Conservation (phyloP, 169 alveolate species). For the Condylostoma magnum region DNA sequence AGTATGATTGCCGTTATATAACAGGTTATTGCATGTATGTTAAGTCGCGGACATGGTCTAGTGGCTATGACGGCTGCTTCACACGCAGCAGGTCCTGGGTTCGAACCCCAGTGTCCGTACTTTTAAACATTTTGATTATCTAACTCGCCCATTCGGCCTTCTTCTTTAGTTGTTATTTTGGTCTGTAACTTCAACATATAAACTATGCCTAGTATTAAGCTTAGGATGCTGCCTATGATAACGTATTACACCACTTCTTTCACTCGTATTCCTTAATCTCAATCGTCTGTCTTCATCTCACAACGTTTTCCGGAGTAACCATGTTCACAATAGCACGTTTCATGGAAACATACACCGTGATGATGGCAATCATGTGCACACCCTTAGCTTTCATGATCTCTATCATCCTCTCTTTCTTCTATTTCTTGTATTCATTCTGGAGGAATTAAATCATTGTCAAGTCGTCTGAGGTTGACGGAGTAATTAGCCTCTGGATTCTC, state of each 20-base stretch:
- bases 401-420: slow-evolving; percentile 18
- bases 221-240: not conserved
- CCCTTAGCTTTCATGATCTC: slow-evolving; percentile 8
- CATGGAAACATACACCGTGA: slow-evolving; percentile 21
- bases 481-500: slow-evolving; percentile 3
- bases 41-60: slow-evolving; percentile 91
- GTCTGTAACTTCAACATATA: slow-evolving; percentile 1
- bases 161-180: slow-evolving; percentile 5
- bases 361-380: not conserved
- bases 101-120: slow-evolving; percentile 87
- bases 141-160: slow-evolving; percentile 5
- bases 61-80: slow-evolving; percentile 89
- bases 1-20: too few species aligned
- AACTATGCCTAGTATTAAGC: not conserved
- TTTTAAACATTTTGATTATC: slow-evolving; percentile 2
- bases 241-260: not conserved
- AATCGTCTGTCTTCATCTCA: slow-evolving; percentile 11
- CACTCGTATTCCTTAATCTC: slow-evolving; percentile 5
- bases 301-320: slow-evolving; percentile 29
- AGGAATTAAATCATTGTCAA: not conserved
- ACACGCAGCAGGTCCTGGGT: slow-evolving; percentile 91
- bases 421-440: not conserved
- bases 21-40: too few species aligned
- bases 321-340: slow-evolving; percentile 24
- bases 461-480: slow-evolving; percentile 1